Conservation (phyloP, 805 yeast genomes). For the Saccharomycopsis vini region DNA sequence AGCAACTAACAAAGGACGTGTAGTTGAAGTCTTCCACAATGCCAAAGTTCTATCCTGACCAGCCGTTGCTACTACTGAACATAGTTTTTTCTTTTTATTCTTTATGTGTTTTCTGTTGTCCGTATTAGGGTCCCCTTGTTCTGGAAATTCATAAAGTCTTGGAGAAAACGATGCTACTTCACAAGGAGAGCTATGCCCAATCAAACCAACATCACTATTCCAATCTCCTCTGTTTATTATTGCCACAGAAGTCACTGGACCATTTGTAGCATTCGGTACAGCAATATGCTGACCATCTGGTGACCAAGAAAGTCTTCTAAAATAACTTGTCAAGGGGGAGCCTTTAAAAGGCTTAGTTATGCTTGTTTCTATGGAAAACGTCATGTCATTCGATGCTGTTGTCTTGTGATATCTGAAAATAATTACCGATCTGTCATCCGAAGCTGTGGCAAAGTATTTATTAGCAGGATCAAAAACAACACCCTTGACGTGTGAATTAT, state of each 20-base stretch:
- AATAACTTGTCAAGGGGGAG: constrained; percentile 89
- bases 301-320: constrained; percentile 79
- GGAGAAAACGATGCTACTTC: constrained; percentile 76
- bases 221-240: constrained; percentile 70
- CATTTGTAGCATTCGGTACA: constrained; percentile 78
- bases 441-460: constrained; percentile 92
- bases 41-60: constrained; percentile 90
- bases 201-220: constrained; percentile 65
- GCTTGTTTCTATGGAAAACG: constrained; percentile 79
- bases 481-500: constrained; percentile 93
- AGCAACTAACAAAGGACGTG: constrained; percentile 74
- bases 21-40: constrained; percentile 72
- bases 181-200: constrained; percentile 81
- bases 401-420: constrained; percentile 77
- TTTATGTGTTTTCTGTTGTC: constrained; percentile 20
- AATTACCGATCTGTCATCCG: constrained; percentile 89
- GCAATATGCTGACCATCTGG: constrained; percentile 87
- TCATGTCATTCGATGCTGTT: constrained; percentile 49
- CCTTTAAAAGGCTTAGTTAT: constrained; percentile 77
- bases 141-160: constrained; percentile 41
- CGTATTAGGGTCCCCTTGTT: constrained; percentile 24
- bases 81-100: constrained; percentile 32
- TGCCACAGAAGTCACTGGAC: constrained; percentile 68
- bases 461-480: constrained; percentile 97
- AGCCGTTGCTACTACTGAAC: constrained; percentile 85